Percentiles rank a stretch among this genome's conserved stretches.
Evolutionary conservation across 1,284 basidiomycete genomes (phyloP).

Genomic region (Cutaneotrichosporon cyanovorans): DNA sequence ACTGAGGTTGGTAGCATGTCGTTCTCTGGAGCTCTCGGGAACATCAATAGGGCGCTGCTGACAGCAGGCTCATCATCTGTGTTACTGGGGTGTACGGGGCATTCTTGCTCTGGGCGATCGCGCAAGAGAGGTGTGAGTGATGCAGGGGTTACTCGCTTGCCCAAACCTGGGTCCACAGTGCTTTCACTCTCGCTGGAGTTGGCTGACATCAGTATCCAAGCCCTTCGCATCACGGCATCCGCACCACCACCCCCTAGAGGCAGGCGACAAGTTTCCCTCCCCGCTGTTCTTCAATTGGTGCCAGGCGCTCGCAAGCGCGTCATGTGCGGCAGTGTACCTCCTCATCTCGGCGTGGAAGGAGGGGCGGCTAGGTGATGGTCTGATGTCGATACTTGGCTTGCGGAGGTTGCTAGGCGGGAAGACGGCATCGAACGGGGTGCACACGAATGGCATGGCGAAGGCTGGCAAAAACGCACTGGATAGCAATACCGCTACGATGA

Average conservation of each 20-base stretch:
- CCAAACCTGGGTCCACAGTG: not conserved
- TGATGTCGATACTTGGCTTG: conserved; percentile 23
- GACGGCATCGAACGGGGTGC: not conserved
- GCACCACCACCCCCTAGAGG: not conserved
- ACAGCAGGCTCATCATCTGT: conserved; percentile 38
- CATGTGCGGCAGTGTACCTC: conserved; percentile 74
- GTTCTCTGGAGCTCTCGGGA: no score
- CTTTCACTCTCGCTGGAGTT: not conserved
- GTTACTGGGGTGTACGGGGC: conserved; percentile 45
- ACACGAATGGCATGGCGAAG: not conserved
- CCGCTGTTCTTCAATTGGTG: conserved; percentile 79
- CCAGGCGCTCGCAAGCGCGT: conserved; percentile 72
- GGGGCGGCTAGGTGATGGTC: conserved; percentile 5
- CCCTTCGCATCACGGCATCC: conserved; percentile 1
- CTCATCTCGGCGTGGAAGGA: conserved; percentile 46
- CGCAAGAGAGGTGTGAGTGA: conserved; percentile 74
- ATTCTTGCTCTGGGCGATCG: conserved; percentile 71
- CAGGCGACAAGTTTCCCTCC: conserved; percentile 63
- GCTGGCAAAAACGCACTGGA: no score
- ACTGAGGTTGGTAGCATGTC: no score
- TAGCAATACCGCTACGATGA: no score
- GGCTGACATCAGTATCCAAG: conserved; percentile 3
- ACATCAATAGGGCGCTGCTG: not conserved
- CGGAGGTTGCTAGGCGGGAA: conserved; percentile 12
- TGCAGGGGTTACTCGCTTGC: not conserved